These are phyloP conservation scores for Agroathelia rolfsii DNA, from an alignment of 1,284 basidiomycete genomes.

Conservation along the genomic window DNA sequence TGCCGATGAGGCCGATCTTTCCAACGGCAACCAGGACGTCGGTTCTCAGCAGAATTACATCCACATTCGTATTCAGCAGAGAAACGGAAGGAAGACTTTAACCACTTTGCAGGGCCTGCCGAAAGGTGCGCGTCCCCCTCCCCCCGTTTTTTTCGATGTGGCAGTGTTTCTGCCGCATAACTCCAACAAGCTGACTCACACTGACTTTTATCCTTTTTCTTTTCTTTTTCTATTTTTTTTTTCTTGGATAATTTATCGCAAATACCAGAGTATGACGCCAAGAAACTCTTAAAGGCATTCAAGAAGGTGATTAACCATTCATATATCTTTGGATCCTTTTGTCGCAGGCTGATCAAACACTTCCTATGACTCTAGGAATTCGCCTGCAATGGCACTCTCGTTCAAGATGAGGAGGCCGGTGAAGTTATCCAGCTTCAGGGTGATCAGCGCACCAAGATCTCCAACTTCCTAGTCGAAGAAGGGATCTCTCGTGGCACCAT, in stretches of 20 bases:
- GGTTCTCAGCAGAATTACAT: constrained; percentile 83
- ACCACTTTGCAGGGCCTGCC: constrained; percentile 97
- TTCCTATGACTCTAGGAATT: constrained; percentile 62
- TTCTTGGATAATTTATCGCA: no score
- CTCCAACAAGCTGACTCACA: constrained; percentile 7
- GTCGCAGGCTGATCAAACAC: constrained; percentile 4
- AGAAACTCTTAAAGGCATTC: constrained; percentile 98
- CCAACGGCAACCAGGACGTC: constrained; percentile 64
- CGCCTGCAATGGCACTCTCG: constrained; percentile 97
- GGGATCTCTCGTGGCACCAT: constrained; percentile 66
- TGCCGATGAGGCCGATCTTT: constrained; percentile 81
- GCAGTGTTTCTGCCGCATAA: neutral
- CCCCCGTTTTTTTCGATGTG: constrained; percentile 8
- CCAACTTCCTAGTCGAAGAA: constrained; percentile 74
- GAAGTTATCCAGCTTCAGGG: constrained; percentile 99
- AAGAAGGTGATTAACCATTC: constrained; percentile 66
- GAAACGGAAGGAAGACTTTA: constrained; percentile 98
- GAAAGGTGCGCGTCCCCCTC: constrained; percentile 55
- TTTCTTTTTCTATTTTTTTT: no score
- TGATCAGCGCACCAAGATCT: constrained; percentile 92
- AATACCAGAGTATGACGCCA: constrained; percentile 93
- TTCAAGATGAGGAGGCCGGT: constrained; percentile 94
- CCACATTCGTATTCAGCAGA: constrained; percentile 96
- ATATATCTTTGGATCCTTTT: constrained; percentile 3
- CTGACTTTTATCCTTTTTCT: constrained; percentile 11